phyloP scores from a whole-genome alignment of 176 grass and related monocot genomes.

The Bromus sterilis region DNA sequence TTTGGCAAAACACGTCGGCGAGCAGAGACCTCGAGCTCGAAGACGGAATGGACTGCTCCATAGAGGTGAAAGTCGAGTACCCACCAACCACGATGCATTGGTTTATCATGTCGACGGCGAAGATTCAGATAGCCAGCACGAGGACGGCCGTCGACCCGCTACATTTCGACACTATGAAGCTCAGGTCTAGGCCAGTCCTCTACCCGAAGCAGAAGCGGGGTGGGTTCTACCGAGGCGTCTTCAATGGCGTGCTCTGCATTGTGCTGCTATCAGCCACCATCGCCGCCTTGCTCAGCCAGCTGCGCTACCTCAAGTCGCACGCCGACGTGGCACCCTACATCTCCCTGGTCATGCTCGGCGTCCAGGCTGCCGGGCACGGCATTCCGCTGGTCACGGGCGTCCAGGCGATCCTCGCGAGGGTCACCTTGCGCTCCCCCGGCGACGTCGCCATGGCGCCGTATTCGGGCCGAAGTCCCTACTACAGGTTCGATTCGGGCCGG shows the following conservation, averaged over 20 bases:
- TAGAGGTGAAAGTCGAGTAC: conserved; percentile 43
- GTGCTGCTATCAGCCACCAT: conserved; percentile 17
- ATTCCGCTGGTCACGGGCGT: conserved; percentile 36
- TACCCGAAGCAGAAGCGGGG: conserved; percentile 16
- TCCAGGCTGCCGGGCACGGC: conserved; percentile 37
- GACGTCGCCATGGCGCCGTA: not conserved
- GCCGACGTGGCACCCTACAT: conserved; percentile 18
- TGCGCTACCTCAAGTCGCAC: conserved; percentile 33
- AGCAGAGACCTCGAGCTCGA: not conserved
- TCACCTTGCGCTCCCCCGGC: not conserved
- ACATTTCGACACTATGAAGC: conserved; percentile 24
- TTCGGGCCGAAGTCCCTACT: not conserved
- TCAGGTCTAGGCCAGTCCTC: conserved; percentile 24
- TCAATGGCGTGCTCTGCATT: conserved; percentile 40
- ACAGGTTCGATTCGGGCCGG: not conserved
- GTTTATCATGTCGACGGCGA: conserved; percentile 28
- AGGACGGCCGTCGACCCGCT: conserved; percentile 35
- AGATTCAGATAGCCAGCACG: conserved; percentile 27
- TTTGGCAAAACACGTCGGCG: not conserved
- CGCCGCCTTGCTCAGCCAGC: conserved; percentile 22
- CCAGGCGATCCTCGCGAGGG: conserved; percentile 29
- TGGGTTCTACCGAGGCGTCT: conserved; percentile 23
- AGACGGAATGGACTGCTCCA: conserved; percentile 29
- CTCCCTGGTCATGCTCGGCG: conserved; percentile 44
- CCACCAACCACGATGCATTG: conserved; percentile 26